Evolutionary conservation across 352 stramenopile species (phyloP).

Genomic region (Pythium apleroticum): DNA sequence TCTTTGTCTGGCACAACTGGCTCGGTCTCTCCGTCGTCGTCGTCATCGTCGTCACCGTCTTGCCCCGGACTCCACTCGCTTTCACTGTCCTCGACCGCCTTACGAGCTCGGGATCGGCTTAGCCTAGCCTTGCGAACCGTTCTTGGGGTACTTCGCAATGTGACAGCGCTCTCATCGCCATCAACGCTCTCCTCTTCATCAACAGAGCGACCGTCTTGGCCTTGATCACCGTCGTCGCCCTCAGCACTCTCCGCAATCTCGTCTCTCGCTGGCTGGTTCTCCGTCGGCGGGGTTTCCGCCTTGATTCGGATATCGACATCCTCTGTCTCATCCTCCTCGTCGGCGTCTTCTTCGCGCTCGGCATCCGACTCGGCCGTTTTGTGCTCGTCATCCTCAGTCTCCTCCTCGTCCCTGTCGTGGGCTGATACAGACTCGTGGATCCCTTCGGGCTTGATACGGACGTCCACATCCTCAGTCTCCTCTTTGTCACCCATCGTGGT

Average conservation of each 20-base stretch:
- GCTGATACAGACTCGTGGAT: neutral
- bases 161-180: neutral
- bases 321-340: neutral
- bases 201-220: neutral
- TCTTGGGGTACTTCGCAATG: neutral
- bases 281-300: neutral
- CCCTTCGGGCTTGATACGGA: constrained; percentile 10
- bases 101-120: neutral
- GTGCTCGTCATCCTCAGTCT: neutral
- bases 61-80: constrained; percentile 6
- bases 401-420: neutral
- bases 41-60: constrained; percentile 16
- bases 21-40: constrained; percentile 17
- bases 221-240: constrained; percentile 7
- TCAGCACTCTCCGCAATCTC: constrained; percentile 6
- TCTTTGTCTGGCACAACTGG: neutral
- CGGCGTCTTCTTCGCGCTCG: neutral
- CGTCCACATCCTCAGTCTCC: constrained; percentile 2
- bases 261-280: neutral
- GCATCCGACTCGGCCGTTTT: neutral
- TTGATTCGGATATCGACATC: constrained; percentile 2
- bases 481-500: neutral
- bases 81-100: neutral
- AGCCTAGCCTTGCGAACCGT: neutral
- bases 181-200: neutral